Percentiles rank a stretch among this genome's conserved stretches.
These are phyloP conservation scores for Mycena maculata DNA, from an alignment of 768 basidiomycete species.

Conservation along the genomic window DNA sequence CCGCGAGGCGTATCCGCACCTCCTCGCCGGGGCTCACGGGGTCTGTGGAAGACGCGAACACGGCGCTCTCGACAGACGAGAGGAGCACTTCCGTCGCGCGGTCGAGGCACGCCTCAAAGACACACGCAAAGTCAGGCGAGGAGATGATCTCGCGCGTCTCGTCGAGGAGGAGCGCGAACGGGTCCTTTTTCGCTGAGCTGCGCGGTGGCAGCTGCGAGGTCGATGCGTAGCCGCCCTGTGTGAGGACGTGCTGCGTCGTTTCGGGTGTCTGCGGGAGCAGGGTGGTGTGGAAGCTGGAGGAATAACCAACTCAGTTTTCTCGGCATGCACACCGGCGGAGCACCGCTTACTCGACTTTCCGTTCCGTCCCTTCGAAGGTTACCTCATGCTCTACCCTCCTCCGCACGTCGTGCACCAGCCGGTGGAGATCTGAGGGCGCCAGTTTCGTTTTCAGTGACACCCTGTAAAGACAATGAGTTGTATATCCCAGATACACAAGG, in stretches of 20 bases:
- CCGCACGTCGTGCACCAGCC: conserved; percentile 78
- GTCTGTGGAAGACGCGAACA: conserved; percentile 57
- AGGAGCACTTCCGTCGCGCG: conserved; percentile 73
- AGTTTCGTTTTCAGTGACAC: conserved; percentile 87
- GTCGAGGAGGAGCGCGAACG: conserved; percentile 68
- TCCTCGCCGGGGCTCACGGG: conserved; percentile 49
- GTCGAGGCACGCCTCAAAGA: conserved; percentile 81
- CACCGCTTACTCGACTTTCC: conserved; percentile 62
- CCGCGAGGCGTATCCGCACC: conserved; percentile 75
- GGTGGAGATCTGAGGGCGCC: conserved; percentile 73
- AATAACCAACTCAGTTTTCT: background rate
- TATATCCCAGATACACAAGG: background rate
- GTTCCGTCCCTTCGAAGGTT: conserved; percentile 69
- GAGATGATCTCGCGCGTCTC: too few relatives aligned
- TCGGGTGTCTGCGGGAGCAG: conserved; percentile 82
- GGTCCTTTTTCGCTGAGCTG: conserved; percentile 51
- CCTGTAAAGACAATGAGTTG: conserved; percentile 50
- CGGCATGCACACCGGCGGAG: conserved; percentile 15
- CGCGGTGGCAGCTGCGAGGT: conserved; percentile 35
- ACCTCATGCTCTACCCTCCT: conserved; percentile 80
- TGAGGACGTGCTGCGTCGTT: conserved; percentile 74
- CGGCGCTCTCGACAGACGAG: conserved; percentile 68
- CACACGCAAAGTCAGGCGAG: conserved; percentile 76
- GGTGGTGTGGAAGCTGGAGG: conserved; percentile 72
- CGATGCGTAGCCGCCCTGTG: conserved; percentile 65